These are phyloP conservation scores for Anthracocystis walkeri DNA, from an alignment of 1,284 basidiomycete genomes.

Conservation along the genomic window DNA sequence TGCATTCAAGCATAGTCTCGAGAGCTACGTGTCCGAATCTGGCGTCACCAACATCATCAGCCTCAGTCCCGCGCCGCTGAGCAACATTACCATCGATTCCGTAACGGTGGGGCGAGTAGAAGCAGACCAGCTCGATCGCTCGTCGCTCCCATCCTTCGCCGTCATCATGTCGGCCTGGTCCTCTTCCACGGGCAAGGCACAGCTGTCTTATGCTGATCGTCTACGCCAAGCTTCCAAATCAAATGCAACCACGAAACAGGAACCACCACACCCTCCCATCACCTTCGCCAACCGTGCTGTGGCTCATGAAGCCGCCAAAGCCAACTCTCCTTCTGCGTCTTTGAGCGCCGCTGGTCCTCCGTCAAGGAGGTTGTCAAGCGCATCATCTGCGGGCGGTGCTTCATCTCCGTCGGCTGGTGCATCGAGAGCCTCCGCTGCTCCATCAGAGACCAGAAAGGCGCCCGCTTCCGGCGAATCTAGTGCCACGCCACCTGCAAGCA, in stretches of 20 bases:
- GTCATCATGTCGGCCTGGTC: slow-evolving; percentile 59
- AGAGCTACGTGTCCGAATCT: neutral
- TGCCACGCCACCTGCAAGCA: slow-evolving; percentile 1
- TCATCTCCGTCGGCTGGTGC: slow-evolving; percentile 7
- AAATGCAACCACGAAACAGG: slow-evolving; percentile 17
- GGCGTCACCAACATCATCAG: neutral
- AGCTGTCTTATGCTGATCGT: slow-evolving; percentile 57
- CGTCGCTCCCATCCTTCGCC: slow-evolving; percentile 13
- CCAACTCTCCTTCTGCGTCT: neutral
- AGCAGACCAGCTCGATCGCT: slow-evolving; percentile 9
- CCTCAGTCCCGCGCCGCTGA: neutral
- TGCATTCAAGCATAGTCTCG: slow-evolving; percentile 11
- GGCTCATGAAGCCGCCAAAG: slow-evolving; percentile 4
- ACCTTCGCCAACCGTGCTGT: slow-evolving; percentile 11
- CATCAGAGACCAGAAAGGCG: slow-evolving; percentile 3
- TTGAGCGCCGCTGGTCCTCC: slow-evolving; percentile 6
- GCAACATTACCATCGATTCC: neutral
- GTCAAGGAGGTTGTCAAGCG: slow-evolving; percentile 8
- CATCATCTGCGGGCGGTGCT: slow-evolving; percentile 12
- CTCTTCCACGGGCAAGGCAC: slow-evolving; percentile 51
- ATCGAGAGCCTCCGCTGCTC: neutral
- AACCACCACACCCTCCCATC: slow-evolving; percentile 7
- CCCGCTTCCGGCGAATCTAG: slow-evolving; percentile 5
- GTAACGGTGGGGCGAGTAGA: slow-evolving; percentile 23
- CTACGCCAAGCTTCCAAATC: slow-evolving; percentile 49